phyloP scores from a whole-genome alignment of 495 filamentous ascomycete genomes.

The Zalerion maritima region DNA sequence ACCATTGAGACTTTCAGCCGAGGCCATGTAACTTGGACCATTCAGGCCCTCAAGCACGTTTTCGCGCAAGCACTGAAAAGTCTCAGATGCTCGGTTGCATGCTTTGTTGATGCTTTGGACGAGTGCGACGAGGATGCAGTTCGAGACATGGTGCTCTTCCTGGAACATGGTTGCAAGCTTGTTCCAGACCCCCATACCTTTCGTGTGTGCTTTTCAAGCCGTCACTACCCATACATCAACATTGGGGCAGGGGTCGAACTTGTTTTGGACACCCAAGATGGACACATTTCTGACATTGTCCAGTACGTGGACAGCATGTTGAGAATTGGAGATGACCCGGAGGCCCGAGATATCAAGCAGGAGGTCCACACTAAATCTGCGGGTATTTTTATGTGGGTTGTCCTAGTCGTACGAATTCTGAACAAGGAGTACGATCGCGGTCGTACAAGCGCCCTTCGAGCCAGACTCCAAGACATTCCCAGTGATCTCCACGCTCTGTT shows the following conservation, averaged over 20 bases:
- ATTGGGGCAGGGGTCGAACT: no score
- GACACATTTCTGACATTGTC: no score
- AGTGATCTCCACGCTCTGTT: conserved; percentile 20
- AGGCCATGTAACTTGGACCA: conserved; percentile 8
- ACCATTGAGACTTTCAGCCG: no score
- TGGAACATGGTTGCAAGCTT: no score
- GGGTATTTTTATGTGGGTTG: conserved; percentile 29
- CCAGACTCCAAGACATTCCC: conserved; percentile 18
- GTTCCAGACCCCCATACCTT: no score
- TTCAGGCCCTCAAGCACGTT: conserved; percentile 9
- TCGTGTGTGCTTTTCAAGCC: no score
- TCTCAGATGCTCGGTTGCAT: no score
- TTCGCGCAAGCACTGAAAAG: no score
- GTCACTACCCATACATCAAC: no score
- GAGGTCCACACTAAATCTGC: conserved; percentile 6
- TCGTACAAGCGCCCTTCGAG: conserved; percentile 9
- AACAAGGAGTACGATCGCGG: conserved; percentile 18
- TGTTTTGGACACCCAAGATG: no score
- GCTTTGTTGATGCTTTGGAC: conserved; percentile 4
- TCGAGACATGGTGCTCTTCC: conserved; percentile 4
- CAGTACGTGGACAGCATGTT: no score
- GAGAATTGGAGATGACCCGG: no score
- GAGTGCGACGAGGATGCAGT: conserved; percentile 3
- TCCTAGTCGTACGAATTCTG: conserved; percentile 23
- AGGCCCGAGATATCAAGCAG: conserved; percentile 3